Conservation (phyloP, 225 moss, liverwort and hornwort species). For the Pseudoscleropodium purum region DNA sequence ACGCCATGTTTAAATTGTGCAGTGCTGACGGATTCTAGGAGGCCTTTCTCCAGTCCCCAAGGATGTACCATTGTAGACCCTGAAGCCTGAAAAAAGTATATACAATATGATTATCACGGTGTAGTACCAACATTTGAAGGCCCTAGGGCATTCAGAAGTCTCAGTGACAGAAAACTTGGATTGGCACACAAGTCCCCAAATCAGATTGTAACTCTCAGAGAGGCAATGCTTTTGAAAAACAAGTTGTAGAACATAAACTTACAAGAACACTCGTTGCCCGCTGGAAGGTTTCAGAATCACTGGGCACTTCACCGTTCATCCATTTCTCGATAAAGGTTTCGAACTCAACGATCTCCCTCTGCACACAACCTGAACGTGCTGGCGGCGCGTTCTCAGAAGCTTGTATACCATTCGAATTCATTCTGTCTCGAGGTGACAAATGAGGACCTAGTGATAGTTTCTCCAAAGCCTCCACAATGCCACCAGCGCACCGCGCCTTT, state of each 20-base stretch:
- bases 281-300: conserved; percentile 21
- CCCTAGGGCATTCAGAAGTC: background rate
- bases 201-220: background rate
- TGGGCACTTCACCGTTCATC: conserved; percentile 59
- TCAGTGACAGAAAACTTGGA: background rate
- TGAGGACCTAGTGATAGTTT: conserved; percentile 49
- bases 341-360: conserved; percentile 59
- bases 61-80: conserved; percentile 54
- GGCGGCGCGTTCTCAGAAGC: conserved; percentile 12
- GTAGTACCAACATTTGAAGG: background rate
- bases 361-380: conserved; percentile 20
- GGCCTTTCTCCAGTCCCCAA: conserved; percentile 49
- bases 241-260: background rate
- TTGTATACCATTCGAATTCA: conserved; percentile 22
- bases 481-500: conserved; percentile 50
- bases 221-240: background rate
- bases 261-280: conserved; percentile 39
- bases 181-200: background rate
- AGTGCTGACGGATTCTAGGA: conserved; percentile 28
- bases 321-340: conserved; percentile 48
- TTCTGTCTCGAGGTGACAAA: conserved; percentile 37
- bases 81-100: conserved; percentile 21
- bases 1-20: conserved; percentile 39
- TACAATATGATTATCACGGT: background rate
- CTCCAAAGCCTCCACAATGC: conserved; percentile 57